Conservation (phyloP, 2,329 filamentous ascomycete species). For the Davidsoniella virescens region DNA sequence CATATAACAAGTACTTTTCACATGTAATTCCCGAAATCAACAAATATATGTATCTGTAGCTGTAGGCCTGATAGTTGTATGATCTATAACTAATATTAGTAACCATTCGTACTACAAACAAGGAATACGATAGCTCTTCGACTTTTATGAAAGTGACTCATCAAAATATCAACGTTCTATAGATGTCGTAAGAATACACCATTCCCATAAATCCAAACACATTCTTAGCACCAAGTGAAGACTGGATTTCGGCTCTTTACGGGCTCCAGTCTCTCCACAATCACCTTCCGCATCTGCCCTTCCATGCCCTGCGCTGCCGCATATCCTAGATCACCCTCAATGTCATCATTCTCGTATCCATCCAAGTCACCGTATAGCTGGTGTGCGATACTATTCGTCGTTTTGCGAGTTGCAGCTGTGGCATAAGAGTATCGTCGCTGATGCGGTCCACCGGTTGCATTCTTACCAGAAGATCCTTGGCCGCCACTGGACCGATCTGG, state of each 20-base stretch:
- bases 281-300: slow-evolving; percentile 78
- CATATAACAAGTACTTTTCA: no score
- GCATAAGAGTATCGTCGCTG: slow-evolving; percentile 40
- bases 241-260: slow-evolving; percentile 93
- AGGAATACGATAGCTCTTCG: no score
- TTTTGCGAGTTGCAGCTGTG: slow-evolving; percentile 29
- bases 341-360: slow-evolving; percentile 53
- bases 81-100: no score
- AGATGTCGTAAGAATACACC: not conserved
- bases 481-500: slow-evolving; percentile 22
- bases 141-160: not conserved
- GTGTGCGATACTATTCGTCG: slow-evolving; percentile 35
- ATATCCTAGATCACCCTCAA: slow-evolving; percentile 87
- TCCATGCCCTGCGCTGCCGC: slow-evolving; percentile 90
- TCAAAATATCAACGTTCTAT: not conserved
- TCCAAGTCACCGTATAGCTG: slow-evolving; percentile 39
- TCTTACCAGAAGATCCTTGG: not conserved
- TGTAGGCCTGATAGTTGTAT: no score
- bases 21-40: no score
- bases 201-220: not conserved
- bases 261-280: slow-evolving; percentile 88
- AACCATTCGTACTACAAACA: no score
- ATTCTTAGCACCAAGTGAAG: slow-evolving; percentile 78
- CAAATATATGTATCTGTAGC: no score
- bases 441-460: not conserved